Evolutionary conservation across 345 rosid genomes (phyloP).

Genomic region (Eucalyptus camaldulensis): DNA sequence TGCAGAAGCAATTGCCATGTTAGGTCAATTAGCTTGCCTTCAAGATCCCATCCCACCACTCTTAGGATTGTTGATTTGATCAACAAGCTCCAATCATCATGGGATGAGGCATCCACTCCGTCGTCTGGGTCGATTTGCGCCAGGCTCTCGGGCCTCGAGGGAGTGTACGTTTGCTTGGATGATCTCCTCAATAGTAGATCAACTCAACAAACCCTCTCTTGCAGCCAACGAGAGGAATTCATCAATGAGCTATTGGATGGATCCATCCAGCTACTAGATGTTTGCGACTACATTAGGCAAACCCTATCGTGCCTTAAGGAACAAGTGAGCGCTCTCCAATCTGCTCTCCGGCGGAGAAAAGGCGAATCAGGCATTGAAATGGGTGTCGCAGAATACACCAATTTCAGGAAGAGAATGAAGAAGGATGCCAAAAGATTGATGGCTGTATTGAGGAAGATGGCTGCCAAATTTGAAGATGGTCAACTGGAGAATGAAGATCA

Average conservation of each 20-base stretch:
- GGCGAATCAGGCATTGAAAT: slow-evolving; percentile 15
- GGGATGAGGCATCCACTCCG: background rate
- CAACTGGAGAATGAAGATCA: slow-evolving; percentile 3
- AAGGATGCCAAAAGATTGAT: slow-evolving; percentile 29
- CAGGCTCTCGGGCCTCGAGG: slow-evolving; percentile 25
- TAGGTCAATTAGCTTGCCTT: slow-evolving; percentile 61
- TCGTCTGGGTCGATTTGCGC: slow-evolving; percentile 13
- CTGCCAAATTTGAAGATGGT: background rate
- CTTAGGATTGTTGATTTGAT: slow-evolving; percentile 29
- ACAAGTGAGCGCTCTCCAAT: slow-evolving; percentile 34
- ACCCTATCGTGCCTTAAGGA: slow-evolving; percentile 28
- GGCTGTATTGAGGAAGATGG: background rate
- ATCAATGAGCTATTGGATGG: slow-evolving; percentile 40
- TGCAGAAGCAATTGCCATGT: background rate
- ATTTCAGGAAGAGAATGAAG: slow-evolving; percentile 36
- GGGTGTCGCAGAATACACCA: slow-evolving; percentile 1
- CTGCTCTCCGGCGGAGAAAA: slow-evolving; percentile 44
- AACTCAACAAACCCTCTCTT: slow-evolving; percentile 31
- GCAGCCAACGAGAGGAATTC: slow-evolving; percentile 5
- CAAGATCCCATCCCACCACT: slow-evolving; percentile 58
- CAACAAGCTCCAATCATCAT: slow-evolving; percentile 21
- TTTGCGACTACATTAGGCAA: slow-evolving; percentile 41
- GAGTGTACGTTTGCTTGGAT: slow-evolving; percentile 23
- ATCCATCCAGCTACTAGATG: slow-evolving; percentile 44
- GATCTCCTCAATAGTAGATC: slow-evolving; percentile 44